Conservation (phyloP, 2,329 filamentous ascomycete genomes). For the Fusarium goolgardi region DNA sequence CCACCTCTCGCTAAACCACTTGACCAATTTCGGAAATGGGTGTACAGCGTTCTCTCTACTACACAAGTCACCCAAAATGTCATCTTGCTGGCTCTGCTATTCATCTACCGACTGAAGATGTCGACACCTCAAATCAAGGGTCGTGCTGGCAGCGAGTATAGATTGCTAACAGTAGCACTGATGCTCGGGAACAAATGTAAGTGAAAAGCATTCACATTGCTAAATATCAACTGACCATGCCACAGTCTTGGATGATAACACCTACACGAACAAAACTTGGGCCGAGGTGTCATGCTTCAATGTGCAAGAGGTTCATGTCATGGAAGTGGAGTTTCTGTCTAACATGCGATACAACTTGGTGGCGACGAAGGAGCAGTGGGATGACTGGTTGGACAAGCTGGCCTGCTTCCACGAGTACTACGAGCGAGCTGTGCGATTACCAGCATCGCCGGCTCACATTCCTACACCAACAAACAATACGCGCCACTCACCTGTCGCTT, state of each 20-base stretch:
- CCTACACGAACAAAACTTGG: constrained; percentile 99
- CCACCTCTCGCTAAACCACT: constrained; percentile 79
- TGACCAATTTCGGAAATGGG: constrained; percentile 91
- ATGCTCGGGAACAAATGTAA: constrained; percentile 98
- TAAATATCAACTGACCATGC: constrained; percentile 37
- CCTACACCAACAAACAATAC: constrained; percentile 55
- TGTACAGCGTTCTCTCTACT: constrained; percentile 87
- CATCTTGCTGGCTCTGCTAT: constrained; percentile 86
- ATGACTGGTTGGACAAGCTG: constrained; percentile 85
- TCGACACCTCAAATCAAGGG: constrained; percentile 90
- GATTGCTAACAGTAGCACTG: constrained; percentile 90
- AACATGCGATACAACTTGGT: constrained; percentile 97
- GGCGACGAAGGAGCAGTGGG: constrained; percentile 88
- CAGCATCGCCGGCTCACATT: constrained; percentile 56
- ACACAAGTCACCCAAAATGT: constrained; percentile 98
- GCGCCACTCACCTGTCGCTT: constrained; percentile 61
- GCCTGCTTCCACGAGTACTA: constrained; percentile 86
- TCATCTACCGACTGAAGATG: constrained; percentile 93
- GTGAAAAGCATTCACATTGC: constrained; percentile 47
- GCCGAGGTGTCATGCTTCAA: constrained; percentile 95
- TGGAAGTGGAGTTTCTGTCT: constrained; percentile 99
- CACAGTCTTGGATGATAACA: constrained; percentile 95
- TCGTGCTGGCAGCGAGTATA: constrained; percentile 91
- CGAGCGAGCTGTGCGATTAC: constrained; percentile 70
- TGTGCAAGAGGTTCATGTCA: constrained; percentile 95